Conservation (phyloP, 1,284 basidiomycete genomes). For the Phlebopus sp. region DNA sequence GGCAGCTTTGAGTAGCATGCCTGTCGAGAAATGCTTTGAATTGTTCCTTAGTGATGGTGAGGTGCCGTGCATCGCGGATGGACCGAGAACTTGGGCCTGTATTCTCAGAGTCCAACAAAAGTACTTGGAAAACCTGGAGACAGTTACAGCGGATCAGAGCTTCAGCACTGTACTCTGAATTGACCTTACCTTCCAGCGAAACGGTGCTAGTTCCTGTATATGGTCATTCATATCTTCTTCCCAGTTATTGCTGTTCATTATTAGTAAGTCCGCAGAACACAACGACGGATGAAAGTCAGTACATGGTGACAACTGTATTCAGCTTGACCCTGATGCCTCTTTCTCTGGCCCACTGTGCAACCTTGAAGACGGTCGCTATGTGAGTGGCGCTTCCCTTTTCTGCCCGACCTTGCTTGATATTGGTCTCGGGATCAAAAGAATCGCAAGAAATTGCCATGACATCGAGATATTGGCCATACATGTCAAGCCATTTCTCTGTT, state of each 20-base stretch:
- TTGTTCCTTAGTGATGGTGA: constrained; percentile 35
- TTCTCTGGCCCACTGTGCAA: constrained; percentile 35
- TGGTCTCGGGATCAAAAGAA: constrained; percentile 39
- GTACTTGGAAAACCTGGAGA: constrained; percentile 30
- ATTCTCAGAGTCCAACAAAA: constrained; percentile 35
- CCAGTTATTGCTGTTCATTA: constrained; percentile 33
- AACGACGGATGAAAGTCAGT: neutral
- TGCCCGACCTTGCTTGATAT: constrained; percentile 34
- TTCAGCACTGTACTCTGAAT: neutral
- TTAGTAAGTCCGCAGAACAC: neutral
- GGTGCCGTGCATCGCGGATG: constrained; percentile 35
- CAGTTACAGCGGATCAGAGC: neutral
- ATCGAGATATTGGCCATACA: constrained; percentile 39
- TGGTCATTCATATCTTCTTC: constrained; percentile 31
- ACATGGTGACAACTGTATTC: constrained; percentile 39
- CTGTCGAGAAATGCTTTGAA: constrained; percentile 36
- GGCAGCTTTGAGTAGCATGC: constrained; percentile 25
- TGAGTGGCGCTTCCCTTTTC: constrained; percentile 32
- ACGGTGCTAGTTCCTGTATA: constrained; percentile 23
- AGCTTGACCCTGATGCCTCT: constrained; percentile 39
- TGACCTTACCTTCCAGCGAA: constrained; percentile 25
- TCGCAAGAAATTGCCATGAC: constrained; percentile 44
- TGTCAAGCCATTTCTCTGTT: constrained; percentile 40
- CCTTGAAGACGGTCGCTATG: constrained; percentile 33
- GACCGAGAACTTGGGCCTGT: constrained; percentile 26